Evolutionary conservation across 306 rosid species (phyloP).

Genomic region (Alnus rubra): DNA sequence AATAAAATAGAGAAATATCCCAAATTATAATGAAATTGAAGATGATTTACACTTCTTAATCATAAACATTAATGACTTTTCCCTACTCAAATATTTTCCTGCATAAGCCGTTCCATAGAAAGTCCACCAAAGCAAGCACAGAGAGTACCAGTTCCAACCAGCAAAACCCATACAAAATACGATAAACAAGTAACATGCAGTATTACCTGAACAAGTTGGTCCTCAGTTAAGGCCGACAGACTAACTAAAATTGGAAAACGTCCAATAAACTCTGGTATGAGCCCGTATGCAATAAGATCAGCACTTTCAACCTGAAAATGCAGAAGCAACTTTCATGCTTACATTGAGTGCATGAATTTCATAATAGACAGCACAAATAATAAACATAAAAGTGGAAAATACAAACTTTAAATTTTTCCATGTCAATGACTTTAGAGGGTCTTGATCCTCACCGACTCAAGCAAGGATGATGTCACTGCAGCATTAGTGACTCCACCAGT

Average conservation of each 20-base stretch:
- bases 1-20: not conserved
- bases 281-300: slow-evolving; percentile 95
- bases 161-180: not conserved
- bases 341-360: slow-evolving; percentile 12
- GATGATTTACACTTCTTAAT: not conserved
- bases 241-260: slow-evolving; percentile 93
- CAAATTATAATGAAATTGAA: not conserved
- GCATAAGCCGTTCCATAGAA: not conserved
- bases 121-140: not conserved
- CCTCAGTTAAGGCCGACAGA: slow-evolving; percentile 85
- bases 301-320: slow-evolving; percentile 88
- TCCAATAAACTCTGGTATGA: slow-evolving; percentile 98
- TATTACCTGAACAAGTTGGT: slow-evolving; percentile 88
- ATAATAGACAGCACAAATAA: not conserved
- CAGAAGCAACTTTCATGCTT: slow-evolving; percentile 27
- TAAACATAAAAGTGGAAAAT: not conserved
- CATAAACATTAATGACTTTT: not conserved
- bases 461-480: slow-evolving; percentile 77
- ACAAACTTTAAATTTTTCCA: slow-evolving; percentile 13
- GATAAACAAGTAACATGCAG: slow-evolving; percentile 13
- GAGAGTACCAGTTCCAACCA: not conserved
- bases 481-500: slow-evolving; percentile 57
- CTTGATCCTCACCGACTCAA: slow-evolving; percentile 67
- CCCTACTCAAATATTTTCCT: not conserved
- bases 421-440: slow-evolving; percentile 15